Base-by-base conservation (phyloP, 768 basidiomycete genomes). In the Collybiopsis confluens region DNA sequence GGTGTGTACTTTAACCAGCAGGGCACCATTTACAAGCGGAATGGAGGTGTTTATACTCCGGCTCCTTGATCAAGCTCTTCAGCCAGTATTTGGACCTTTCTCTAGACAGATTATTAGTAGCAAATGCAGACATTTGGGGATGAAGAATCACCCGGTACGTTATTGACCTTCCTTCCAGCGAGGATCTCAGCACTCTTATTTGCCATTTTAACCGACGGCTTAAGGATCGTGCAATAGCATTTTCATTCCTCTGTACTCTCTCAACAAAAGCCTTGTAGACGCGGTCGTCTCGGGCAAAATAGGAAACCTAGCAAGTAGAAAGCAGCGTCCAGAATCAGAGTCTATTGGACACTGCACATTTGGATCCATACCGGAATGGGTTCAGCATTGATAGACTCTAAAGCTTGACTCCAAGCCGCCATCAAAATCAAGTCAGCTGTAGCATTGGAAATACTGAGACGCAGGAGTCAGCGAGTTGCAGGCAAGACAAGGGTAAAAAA, bases 281-380 rank as follows among this genome's bases (percentile, higher is more conserved):
- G 33, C 95, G 83, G 57, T 92, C 88, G 67, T 98, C 96, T 20
- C 96, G 81, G 41, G 95, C 96, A 63, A 98, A 98, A 62, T 88
- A 92, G 58, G 89, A 94, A n/a, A 84, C 79, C 90, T 92, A 60
- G 18, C 62, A 48, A 30, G 36, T 33, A 44, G 15, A 27, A 4
- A 28, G 24, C n/a, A n/a, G n/a, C n/a, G n/a, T n/a, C 30, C 23
- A 42, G 48, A 28, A 43, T 28, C 2, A 11, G 4, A 59, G 9
- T 20, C 23, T 30, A 56, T 37, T 30, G 24, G 49, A 42, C 35
- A 49, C 50, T 13, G 38, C 37, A 13, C 48, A 52, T 46, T 45
- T 47, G 36, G 28, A 24, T 50, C 56, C 83, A 57, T 62, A 92
- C 92, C 4, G 92, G 91, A 65, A 96, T 83, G 28, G 69, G 72